Base-by-base conservation (phyloP, 2,329 filamentous ascomycete genomes). In the Microdochium paspali region DNA sequence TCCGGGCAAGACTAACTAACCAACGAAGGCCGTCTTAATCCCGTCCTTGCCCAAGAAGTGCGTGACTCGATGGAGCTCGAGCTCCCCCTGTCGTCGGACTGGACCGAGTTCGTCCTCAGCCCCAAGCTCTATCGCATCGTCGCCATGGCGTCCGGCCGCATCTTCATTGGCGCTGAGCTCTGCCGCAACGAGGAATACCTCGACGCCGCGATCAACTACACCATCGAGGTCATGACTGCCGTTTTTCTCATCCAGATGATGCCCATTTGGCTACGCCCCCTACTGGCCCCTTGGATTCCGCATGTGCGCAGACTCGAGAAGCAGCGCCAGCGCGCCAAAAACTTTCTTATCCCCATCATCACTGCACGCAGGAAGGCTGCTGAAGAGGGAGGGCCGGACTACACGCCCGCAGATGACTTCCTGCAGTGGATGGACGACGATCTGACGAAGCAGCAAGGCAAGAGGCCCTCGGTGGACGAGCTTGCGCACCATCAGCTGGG, bases 101-200 rank as follows among this genome's bases (percentile, higher is more conserved):
- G 69, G 69, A 69, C 62, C 0, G 48, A 61, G 1, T 57, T 72
- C 42, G 62, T 63, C 15, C 64, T 72, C 30, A 62, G 69, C 58
- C 49, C 59, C 10, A 64, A 60, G 10, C 55, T 76, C 7, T 60
- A 73, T 3, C 67, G 69, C n/a, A 66, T 76, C 35, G 66, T 76
- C 1, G 70, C 68, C 44, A 67, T 66, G 50, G 65, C 69, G 0
- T 73, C 70, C 0, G 72, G 72, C 3, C 62, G 69, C 10, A 58
- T 75, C 25, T 76, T 76, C 45, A 62, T 76, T 24, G 73, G 72
- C 5, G 56, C 68, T 1, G 70, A 73, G 45, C 62, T 74, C 1
- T 71, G 69, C 51, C 69, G 66, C 25, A 55, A 64, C 2, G 68
- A 71, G 32, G 60, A 64, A 24, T 76, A 74, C 53, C 55, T 75